Evolutionary conservation across 345 rosid species (phyloP).

Genomic region (Melastoma malabathricum): DNA sequence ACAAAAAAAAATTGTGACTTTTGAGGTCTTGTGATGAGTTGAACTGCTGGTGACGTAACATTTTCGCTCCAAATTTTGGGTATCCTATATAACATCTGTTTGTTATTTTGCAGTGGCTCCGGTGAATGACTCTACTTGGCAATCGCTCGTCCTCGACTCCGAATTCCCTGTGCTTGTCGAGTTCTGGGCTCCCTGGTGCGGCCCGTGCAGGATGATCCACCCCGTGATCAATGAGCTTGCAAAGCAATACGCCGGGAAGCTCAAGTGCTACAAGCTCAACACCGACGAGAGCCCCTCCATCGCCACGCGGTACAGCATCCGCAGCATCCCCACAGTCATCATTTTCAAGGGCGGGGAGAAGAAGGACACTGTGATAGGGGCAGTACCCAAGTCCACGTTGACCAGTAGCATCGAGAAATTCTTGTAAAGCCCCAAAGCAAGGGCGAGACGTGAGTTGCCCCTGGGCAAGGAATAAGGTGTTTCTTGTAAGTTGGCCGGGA

Average conservation of each 20-base stretch:
- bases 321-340: slow-evolving; percentile 40
- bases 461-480: too few species aligned
- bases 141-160: slow-evolving; percentile 22
- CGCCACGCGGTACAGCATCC: slow-evolving; percentile 27
- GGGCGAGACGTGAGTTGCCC: not conserved
- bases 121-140: slow-evolving; percentile 25
- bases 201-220: slow-evolving; percentile 44
- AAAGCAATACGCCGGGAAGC: slow-evolving; percentile 27
- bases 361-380: slow-evolving; percentile 34
- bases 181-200: slow-evolving; percentile 53
- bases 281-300: slow-evolving; percentile 32
- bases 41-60: not conserved
- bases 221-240: slow-evolving; percentile 33
- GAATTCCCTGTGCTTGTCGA: slow-evolving; percentile 28
- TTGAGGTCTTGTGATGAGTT: too few species aligned
- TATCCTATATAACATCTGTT: not conserved
- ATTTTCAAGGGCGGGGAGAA: slow-evolving; percentile 36
- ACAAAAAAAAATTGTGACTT: too few species aligned
- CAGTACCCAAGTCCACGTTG: slow-evolving; percentile 31
- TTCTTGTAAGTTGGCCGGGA: too few species aligned
- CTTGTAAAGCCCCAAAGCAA: slow-evolving; percentile 14
- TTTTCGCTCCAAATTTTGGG: not conserved
- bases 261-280: slow-evolving; percentile 32
- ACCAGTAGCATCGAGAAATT: slow-evolving; percentile 27
- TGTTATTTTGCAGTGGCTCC: slow-evolving; percentile 19